A percentile compares a stretch with the other conserved stretches of the same genome.
Conservation (phyloP, 2,329 filamentous ascomycete genomes). For the Drechslerella dactyloides region DNA sequence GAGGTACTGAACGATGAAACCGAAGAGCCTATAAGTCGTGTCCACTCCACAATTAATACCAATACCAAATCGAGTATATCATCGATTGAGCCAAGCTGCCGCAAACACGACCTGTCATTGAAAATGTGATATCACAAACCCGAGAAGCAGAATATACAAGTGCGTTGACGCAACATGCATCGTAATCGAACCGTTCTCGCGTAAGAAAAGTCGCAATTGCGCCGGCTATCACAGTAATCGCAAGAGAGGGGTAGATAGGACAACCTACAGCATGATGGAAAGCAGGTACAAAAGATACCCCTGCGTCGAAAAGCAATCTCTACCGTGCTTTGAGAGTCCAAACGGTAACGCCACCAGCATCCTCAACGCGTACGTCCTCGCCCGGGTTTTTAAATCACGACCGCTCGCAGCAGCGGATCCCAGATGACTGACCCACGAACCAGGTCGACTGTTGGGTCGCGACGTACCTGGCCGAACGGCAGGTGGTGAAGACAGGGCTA, state of each 20-base stretch:
- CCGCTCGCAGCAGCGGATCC: no score
- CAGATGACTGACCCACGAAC: no score
- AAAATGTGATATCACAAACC: constrained; percentile 10
- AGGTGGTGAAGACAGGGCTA: constrained; percentile 4
- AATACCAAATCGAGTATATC: neutral
- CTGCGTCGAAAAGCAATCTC: constrained; percentile 21
- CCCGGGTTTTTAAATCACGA: neutral
- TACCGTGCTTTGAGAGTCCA: constrained; percentile 14
- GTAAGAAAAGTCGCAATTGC: neutral
- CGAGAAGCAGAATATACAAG: neutral
- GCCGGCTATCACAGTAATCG: constrained; percentile 4
- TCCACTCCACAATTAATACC: constrained; percentile 3
- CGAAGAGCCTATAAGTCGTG: constrained; percentile 13
- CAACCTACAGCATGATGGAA: constrained; percentile 50
- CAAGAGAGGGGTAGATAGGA: constrained; percentile 12
- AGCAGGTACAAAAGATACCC: constrained; percentile 35
- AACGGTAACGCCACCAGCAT: constrained; percentile 22
- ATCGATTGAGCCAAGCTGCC: no score
- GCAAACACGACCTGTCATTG: no score
- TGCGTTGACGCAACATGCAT: constrained; percentile 8
- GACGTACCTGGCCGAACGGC: neutral
- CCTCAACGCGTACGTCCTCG: constrained; percentile 11
- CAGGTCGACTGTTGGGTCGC: no score
- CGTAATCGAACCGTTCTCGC: neutral
- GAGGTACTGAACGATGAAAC: constrained; percentile 31